A percentile compares a stretch with the other conserved stretches of the same genome.
Evolutionary conservation across 371 early-diverging fungal species (phyloP).

Genomic region (Mortierella sp.): DNA sequence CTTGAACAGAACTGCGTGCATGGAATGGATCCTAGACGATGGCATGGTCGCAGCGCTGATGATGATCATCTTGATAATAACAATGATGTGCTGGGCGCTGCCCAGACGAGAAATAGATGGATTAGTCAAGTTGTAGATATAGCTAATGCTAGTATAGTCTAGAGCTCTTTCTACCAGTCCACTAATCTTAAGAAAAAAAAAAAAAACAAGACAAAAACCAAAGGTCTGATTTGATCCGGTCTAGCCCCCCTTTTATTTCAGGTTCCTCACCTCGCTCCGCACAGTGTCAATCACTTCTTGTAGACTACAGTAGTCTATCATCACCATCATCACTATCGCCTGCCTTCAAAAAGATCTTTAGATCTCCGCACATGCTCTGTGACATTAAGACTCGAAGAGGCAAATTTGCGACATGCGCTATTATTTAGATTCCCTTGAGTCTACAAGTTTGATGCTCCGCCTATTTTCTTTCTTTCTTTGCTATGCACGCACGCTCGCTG

Average conservation of each 20-base stretch:
- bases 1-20: constrained; percentile 31
- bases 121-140: background rate
- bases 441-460: background rate
- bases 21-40: constrained; percentile 25
- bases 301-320: no score
- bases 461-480: background rate
- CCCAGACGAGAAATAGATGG: background rate
- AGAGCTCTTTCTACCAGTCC: background rate
- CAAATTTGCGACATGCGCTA: no score
- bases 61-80: background rate
- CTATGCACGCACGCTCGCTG: background rate
- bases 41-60: background rate
- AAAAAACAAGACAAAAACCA: no score
- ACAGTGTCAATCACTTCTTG: no score
- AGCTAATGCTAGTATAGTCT: background rate
- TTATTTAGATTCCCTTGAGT: no score
- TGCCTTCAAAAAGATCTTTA: background rate
- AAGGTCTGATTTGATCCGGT: no score
- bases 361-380: background rate
- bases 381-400: no score
- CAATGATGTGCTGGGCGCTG: background rate
- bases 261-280: no score
- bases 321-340: no score
- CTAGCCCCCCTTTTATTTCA: no score
- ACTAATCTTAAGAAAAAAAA: background rate